Base-by-base conservation (phyloP, 352 stramenopile genomes). In the Phytophthora nicotianae region DNA sequence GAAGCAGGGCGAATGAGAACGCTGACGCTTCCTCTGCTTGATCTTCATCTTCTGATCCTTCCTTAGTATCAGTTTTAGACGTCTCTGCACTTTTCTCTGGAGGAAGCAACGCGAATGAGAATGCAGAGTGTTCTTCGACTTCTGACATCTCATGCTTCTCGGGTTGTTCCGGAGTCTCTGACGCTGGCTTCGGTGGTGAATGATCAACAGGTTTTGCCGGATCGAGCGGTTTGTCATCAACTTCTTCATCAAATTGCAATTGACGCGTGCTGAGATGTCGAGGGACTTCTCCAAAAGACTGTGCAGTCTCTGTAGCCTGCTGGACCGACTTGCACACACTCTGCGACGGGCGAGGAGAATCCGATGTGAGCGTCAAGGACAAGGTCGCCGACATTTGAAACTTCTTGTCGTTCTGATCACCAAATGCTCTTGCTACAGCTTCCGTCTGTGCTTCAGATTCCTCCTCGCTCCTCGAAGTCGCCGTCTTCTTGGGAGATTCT, bases 241-340 rank as follows among this genome's bases (percentile, higher is more conserved):
- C 23, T 10, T 57, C 29, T 0, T 59, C 58, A 37, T 81, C 72
- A 59, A 89, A 92, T 35, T 70, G 64, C 45, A 92, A 58, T 26
- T 81, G 66, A 8, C 81, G 74, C 5, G 77, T 85, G 26, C 64
- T 70, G 46, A 55, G 50, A 48, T 55, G 45, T 26, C 51, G 60
- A 64, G 73, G 48, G 3, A 48, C 47, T 41, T 32, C 47, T 29
- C 57, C 50, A 57, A 72, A 62, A 37, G 51, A 33, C 19, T 50
- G 32, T 24, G 50, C 33, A 37, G 23, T 21, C 3, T 62, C 27
- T 3, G 49, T 53, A 3, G 13, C 16, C 11, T 55, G 45, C n/a
- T 43, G 51, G n/a, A 46, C 19, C 20, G 33, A 47, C 9, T 37
- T 26, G 19, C 26, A 32, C 11, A 23, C 40, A 14, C 13, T 62